These are phyloP conservation scores for Microcera coccophila DNA, from an alignment of 2,329 filamentous ascomycete genomes.

Conservation along the genomic window DNA sequence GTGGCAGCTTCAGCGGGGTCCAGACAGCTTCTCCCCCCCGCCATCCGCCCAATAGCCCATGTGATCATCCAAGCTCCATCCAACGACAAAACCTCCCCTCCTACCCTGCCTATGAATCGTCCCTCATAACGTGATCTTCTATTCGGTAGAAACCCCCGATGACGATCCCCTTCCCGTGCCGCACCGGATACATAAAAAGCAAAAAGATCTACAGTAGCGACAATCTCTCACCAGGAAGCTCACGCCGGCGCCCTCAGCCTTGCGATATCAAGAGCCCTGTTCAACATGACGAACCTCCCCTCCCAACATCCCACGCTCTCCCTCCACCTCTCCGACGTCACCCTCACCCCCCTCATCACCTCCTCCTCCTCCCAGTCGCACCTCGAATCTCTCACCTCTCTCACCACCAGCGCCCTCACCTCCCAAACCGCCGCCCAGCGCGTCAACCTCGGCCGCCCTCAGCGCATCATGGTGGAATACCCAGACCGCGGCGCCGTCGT, in stretches of 20 bases:
- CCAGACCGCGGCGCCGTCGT: slow-evolving; percentile 40
- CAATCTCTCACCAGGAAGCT: no score
- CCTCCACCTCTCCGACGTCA: slow-evolving; percentile 55
- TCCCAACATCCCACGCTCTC: slow-evolving; percentile 49
- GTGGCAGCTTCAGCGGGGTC: background rate
- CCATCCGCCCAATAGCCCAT: slow-evolving; percentile 3
- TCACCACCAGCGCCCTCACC: slow-evolving; percentile 51
- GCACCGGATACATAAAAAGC: background rate
- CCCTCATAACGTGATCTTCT: background rate
- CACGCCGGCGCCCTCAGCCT: background rate
- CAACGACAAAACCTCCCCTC: slow-evolving; percentile 4
- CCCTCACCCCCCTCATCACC: slow-evolving; percentile 55
- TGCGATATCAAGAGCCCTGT: slow-evolving; percentile 1
- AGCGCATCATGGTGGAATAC: slow-evolving; percentile 58
- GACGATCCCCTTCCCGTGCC: no score
- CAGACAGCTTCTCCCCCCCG: slow-evolving; percentile 2
- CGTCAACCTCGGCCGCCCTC: slow-evolving; percentile 50
- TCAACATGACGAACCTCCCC: slow-evolving; percentile 38
- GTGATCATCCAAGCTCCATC: slow-evolving; percentile 11
- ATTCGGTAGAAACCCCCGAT: no score
- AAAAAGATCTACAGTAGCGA: background rate
- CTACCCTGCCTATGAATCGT: slow-evolving; percentile 1
- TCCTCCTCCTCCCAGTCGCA: slow-evolving; percentile 44
- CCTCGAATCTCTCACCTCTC: slow-evolving; percentile 48
- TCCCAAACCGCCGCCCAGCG: slow-evolving; percentile 51